phyloP scores from a whole-genome alignment of 106 monocot species.

The Phalaenopsis equestris region DNA sequence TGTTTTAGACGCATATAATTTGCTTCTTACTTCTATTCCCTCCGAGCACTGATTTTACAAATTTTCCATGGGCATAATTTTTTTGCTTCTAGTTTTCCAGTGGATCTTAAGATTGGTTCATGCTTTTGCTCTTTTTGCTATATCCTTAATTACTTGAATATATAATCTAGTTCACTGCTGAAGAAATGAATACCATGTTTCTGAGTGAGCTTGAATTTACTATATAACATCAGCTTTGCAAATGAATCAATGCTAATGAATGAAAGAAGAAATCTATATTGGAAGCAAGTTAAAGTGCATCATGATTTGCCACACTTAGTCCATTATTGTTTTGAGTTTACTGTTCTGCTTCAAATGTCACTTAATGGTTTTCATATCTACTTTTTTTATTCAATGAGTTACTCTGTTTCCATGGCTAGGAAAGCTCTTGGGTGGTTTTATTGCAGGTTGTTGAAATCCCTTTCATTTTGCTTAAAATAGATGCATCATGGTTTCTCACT shows the following conservation, averaged over 20 bases:
- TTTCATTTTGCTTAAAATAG: too few species aligned
- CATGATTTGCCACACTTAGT: not conserved
- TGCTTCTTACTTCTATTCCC: not conserved
- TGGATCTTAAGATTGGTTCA: not conserved
- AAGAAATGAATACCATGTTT: not conserved
- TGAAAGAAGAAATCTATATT: not conserved
- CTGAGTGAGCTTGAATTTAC: not conserved
- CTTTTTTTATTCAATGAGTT: too few species aligned
- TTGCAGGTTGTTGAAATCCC: too few species aligned
- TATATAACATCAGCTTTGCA: not conserved
- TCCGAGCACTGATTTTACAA: not conserved
- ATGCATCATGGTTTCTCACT: too few species aligned
- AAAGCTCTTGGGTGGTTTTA: too few species aligned
- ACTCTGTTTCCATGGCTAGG: too few species aligned
- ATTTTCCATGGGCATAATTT: not conserved
- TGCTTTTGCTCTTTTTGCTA: not conserved
- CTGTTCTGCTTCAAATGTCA: not conserved
- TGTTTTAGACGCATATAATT: not conserved
- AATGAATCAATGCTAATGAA: not conserved
- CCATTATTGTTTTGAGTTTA: not conserved
- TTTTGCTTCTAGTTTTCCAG: not conserved
- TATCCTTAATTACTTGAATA: not conserved
- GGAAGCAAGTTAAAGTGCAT: not conserved
- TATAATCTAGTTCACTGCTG: not conserved
- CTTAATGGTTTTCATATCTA: not conserved